Conservation (phyloP, 495 filamentous ascomycete genomes). For the Penicillium malachiteum region DNA sequence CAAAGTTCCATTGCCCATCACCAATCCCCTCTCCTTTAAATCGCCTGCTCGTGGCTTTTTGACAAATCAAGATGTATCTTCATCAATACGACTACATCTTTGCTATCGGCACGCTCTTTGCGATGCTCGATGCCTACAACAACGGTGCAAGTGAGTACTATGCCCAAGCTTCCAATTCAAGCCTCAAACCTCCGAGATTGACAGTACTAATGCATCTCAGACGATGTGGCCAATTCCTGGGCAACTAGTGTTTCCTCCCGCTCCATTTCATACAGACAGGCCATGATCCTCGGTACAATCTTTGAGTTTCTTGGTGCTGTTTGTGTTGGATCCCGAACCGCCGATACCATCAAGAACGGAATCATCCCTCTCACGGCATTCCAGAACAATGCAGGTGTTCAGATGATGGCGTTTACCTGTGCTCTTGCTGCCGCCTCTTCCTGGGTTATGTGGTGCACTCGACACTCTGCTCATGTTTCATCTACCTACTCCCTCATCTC, state of each 20-base stretch:
- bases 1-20: not conserved
- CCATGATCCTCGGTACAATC: slow-evolving; percentile 64
- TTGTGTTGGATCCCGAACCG: slow-evolving; percentile 58
- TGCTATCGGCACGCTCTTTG: slow-evolving; percentile 74
- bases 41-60: not conserved
- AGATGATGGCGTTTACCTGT: slow-evolving; percentile 61
- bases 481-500: slow-evolving; percentile 65
- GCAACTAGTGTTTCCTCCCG: slow-evolving; percentile 69
- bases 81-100: slow-evolving; percentile 69
- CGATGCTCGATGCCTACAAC: slow-evolving; percentile 71
- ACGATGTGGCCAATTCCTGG: slow-evolving; percentile 79
- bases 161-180: not conserved
- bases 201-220: slow-evolving; percentile 15
- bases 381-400: slow-evolving; percentile 51
- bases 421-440: slow-evolving; percentile 54
- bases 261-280: slow-evolving; percentile 64
- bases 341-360: slow-evolving; percentile 58
- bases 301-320: slow-evolving; percentile 64
- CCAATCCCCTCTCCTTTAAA: slow-evolving; percentile 2
- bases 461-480: slow-evolving; percentile 60
- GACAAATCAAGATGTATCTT: slow-evolving; percentile 46
- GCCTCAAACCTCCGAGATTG: not conserved
- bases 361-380: slow-evolving; percentile 55
- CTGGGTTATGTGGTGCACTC: slow-evolving; percentile 64
- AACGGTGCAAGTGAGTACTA: slow-evolving; percentile 60